Percentiles rank a stretch among this genome's conserved stretches.
phyloP scores from a whole-genome alignment of 305 asterid species.

The Lippia alba region DNA sequence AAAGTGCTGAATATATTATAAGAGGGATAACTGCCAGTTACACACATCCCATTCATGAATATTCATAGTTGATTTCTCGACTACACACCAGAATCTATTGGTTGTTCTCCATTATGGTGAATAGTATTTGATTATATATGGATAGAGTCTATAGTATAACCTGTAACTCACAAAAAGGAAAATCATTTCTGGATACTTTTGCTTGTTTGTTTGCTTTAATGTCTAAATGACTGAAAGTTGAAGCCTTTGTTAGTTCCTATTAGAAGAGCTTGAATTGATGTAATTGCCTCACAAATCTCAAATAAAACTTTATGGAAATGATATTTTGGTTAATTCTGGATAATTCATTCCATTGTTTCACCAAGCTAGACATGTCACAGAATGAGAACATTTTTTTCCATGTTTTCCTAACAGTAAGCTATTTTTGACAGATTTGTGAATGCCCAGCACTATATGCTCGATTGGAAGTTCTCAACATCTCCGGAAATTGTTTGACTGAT shows the following conservation, averaged over 20 bases:
- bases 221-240: constrained; percentile 6
- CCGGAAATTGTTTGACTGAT: constrained; percentile 88
- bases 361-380: constrained; percentile 10
- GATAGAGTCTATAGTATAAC: not conserved
- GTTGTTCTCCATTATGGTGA: not conserved
- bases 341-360: constrained; percentile 19
- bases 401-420: constrained; percentile 29
- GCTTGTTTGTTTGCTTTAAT: not conserved
- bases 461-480: constrained; percentile 86
- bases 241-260: not conserved
- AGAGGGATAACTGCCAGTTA: not conserved
- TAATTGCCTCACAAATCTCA: not conserved
- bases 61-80: not conserved
- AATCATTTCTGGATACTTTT: not conserved
- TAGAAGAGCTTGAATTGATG: constrained; percentile 16
- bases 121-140: not conserved
- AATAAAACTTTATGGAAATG: not conserved
- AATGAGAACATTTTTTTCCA: constrained; percentile 19
- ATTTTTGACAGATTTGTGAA: constrained; percentile 69
- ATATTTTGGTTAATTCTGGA: constrained; percentile 18
- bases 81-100: not conserved
- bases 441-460: constrained; percentile 76
- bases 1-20: not conserved
- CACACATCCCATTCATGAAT: not conserved
- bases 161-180: not conserved